phyloP scores from a whole-genome alignment of 1,284 basidiomycete species.

The Takashimella koratensis region DNA sequence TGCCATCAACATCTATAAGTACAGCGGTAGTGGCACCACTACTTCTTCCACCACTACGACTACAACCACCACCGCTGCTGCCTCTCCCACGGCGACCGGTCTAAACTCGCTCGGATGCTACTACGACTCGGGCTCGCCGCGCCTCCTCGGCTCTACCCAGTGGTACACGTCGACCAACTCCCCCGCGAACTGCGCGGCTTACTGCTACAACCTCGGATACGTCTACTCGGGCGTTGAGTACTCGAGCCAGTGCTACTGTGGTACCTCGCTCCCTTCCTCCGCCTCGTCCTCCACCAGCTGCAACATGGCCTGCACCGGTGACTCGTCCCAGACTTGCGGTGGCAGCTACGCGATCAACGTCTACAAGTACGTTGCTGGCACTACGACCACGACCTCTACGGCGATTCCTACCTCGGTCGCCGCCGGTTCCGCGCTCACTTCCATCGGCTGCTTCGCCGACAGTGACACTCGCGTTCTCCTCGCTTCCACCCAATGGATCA shows the following conservation, averaged over 20 bases:
- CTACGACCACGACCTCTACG: conserved; percentile 2
- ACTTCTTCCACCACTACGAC: conserved; percentile 5
- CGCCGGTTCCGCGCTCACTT: neutral
- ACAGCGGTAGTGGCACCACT: conserved; percentile 2
- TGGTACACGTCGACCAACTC: conserved; percentile 11
- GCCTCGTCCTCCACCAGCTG: conserved; percentile 5
- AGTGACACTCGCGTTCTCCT: conserved; percentile 7
- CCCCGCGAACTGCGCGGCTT: conserved; percentile 14
- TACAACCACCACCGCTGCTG: conserved; percentile 2
- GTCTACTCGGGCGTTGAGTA: conserved; percentile 23
- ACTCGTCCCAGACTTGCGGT: conserved; percentile 15
- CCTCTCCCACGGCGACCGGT: conserved; percentile 3
- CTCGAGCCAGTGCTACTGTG: conserved; percentile 21
- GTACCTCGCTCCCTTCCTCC: conserved; percentile 1
- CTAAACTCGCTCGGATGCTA: conserved; percentile 5
- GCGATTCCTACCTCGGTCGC: conserved; percentile 4
- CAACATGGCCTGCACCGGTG: conserved; percentile 13
- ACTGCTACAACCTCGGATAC: conserved; percentile 18
- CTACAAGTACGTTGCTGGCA: neutral
- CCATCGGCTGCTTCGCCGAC: conserved; percentile 7
- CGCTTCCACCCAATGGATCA: neutral
- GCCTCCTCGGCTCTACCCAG: conserved; percentile 9
- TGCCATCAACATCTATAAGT: conserved; percentile 25
- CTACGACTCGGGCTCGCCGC: neutral
- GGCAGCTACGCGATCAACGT: conserved; percentile 4